Conservation (phyloP, 805 yeast species). For the Cyberlindnera misumaiensis region DNA sequence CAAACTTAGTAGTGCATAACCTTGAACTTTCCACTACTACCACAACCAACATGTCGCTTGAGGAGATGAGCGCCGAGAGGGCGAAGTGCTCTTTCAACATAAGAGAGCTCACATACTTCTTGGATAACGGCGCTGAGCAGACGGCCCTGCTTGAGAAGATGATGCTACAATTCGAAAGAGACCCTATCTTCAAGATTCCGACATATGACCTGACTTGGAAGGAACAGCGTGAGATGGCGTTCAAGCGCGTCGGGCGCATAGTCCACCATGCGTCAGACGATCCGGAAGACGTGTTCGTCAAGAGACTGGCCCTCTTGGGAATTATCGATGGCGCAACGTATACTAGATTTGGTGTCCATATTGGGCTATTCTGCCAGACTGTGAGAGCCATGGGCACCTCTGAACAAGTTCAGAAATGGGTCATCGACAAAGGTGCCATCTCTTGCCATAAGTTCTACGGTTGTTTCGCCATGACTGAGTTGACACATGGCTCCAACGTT, state of each 20-base stretch:
- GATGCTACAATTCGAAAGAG: constrained; percentile 55
- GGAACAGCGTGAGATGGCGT: constrained; percentile 53
- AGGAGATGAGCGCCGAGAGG: constrained; percentile 33
- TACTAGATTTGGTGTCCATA: constrained; percentile 82
- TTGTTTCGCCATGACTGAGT: constrained; percentile 89
- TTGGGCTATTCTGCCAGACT: constrained; percentile 75
- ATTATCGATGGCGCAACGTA: constrained; percentile 71
- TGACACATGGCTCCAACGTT: constrained; percentile 93
- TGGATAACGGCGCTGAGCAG: constrained; percentile 41
- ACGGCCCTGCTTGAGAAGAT: constrained; percentile 39
- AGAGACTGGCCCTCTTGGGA: constrained; percentile 49
- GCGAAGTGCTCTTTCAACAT: constrained; percentile 32
- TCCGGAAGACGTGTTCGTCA: constrained; percentile 36
- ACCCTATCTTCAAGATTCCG: constrained; percentile 49
- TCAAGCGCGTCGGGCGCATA: constrained; percentile 38
- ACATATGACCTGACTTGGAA: constrained; percentile 47
- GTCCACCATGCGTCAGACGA: constrained; percentile 46
- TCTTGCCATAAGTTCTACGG: constrained; percentile 58
- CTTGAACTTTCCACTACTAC: neutral
- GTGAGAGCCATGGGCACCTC: constrained; percentile 81
- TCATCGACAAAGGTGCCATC: constrained; percentile 55
- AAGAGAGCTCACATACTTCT: constrained; percentile 42
- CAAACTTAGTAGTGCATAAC: neutral
- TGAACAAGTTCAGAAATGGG: constrained; percentile 80
- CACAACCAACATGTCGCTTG: constrained; percentile 8